Evolutionary conservation across 2,329 filamentous ascomycete species (phyloP).

Genomic region (Purpureocillium takamizusanense): DNA sequence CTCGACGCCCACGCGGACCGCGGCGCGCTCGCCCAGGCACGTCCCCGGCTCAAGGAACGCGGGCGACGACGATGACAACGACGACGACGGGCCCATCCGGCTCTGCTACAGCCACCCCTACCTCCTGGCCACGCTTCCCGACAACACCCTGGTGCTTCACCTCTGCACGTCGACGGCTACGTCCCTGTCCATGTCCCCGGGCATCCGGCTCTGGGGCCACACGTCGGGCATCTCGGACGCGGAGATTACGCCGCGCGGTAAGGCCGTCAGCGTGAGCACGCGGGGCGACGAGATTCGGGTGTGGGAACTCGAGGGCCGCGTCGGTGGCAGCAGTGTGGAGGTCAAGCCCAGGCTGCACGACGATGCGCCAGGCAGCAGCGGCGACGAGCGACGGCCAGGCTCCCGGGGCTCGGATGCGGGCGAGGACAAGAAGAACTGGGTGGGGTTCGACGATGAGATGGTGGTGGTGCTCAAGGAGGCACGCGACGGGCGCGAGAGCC

Average conservation of each 20-base stretch:
- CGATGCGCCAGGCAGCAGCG: constrained; percentile 11
- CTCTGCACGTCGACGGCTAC: constrained; percentile 66
- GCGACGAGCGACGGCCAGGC: constrained; percentile 2
- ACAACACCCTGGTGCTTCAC: constrained; percentile 81
- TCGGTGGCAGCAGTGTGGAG: constrained; percentile 43
- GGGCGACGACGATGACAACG: no score
- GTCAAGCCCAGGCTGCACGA: constrained; percentile 31
- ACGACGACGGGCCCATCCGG: constrained; percentile 43
- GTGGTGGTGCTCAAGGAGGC: constrained; percentile 78
- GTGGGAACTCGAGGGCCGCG: constrained; percentile 79
- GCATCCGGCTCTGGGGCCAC: constrained; percentile 79
- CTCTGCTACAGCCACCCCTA: constrained; percentile 75
- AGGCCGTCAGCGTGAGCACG: constrained; percentile 80
- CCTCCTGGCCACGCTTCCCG: constrained; percentile 70
- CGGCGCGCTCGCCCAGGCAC: constrained; percentile 5
- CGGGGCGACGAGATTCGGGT: constrained; percentile 73
- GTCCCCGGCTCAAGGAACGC: constrained; percentile 6
- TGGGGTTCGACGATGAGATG: constrained; percentile 87
- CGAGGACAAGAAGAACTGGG: constrained; percentile 51
- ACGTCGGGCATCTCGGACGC: constrained; percentile 83
- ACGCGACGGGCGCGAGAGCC: constrained; percentile 55
- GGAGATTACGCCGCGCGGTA: constrained; percentile 74
- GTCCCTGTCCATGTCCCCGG: constrained; percentile 59
- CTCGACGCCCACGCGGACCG: constrained; percentile 5
- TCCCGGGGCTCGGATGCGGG: constrained; percentile 14